Base-by-base conservation (phyloP, 225 moss, liverwort and hornwort species). In the Marchantia paleacea region DNA sequence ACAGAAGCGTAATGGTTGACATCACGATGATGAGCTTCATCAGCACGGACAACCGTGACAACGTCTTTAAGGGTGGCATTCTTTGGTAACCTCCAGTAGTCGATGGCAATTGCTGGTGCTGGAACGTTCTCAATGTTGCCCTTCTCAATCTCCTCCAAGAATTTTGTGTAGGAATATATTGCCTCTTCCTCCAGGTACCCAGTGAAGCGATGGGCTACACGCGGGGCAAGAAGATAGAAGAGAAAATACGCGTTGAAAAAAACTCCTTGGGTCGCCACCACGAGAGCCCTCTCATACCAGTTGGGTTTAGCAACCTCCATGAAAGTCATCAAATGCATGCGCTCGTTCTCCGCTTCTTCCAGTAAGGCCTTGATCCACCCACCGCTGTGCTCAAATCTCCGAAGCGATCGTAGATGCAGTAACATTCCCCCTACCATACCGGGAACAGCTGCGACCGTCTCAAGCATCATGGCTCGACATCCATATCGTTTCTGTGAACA, bases 1-100 rank as follows among this genome's bases (percentile, higher is more conserved):
- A 99, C 97, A 84, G 95, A 91, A 75, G 97, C 97, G 55, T 92
- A 99, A 82, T 99, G 97, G 83, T 99, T 99, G 14, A 99, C 97
- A 84, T 99, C 97, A 52, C 95, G 93, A 90, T 99, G 97, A 78
- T 99, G 97, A 53, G 95, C 93, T 80, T 99, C 97, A 75, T 99
- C 97, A 7, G 97, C 95, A 49, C 97, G 90, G 22, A 94, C 86
- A 2, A 95, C 97, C 58, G 88, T 0, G 3, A 90, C 84, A 7
- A 99, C 89, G 14, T 99, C 97, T 25, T 91, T 86, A 0, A 99
- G 78, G 12, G 78, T 87, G 2, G 95, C 92, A 18, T 93, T 20
- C 68, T 93, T 90, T 0, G 95, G 95, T 54, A 99, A 78, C 52
- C 90, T 90, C 97, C 97, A 99, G 82, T 99, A 99, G 57, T 99